Base-by-base conservation (phyloP, 352 stramenopile genomes). In the Globisporangium takayamanum region DNA sequence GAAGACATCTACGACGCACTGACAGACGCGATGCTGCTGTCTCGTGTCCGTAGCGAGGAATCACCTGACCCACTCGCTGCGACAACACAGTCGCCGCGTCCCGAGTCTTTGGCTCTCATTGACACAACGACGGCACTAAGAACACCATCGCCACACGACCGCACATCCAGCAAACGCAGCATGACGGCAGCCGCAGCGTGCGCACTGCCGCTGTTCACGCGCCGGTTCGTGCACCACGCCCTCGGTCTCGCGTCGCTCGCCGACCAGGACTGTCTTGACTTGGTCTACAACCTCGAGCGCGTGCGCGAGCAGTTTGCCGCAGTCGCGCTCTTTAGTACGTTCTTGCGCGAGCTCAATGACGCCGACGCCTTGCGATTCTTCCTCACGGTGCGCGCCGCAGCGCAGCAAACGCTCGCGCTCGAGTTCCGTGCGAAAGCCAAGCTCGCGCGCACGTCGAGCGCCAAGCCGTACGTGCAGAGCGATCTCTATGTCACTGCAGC, bases 281-380 rank as follows among this genome's bases (percentile, higher is more conserved):
- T 94, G n/a, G 69, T 89, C 50, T 76, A 74, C 55, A 94, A 88
- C 41, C 54, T 84, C 5, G 84, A 92, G 46, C 37, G 70, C 1
- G 55, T 26, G n/a, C 63, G 75, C 4, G 73, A 87, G 10, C 51
- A 59, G 6, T 87, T 87, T 28, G 70, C 73, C 0, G 64, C 78
- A 7, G 67, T 87, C 20, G 62, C 70, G 8, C 37, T 82, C 30
- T 94, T 94, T 45, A 68, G 69, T 3, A 70, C 66, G 0, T 94
- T 92, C 51, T 26, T 94, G 42, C 74, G 81, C 1, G 84, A 94
- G 51, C 63, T 94, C 10, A 72, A 79, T 26, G 78, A 89, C 59
- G 66, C 84, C 12, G 84, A 94, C 47, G 62, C 67, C 10, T 61
- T 89, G 10, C 51, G 89, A 2, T 89, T 92, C 65, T 89, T 77